Conservation (phyloP, 2,329 filamentous ascomycete species). For the Penicillium brasilianum region DNA sequence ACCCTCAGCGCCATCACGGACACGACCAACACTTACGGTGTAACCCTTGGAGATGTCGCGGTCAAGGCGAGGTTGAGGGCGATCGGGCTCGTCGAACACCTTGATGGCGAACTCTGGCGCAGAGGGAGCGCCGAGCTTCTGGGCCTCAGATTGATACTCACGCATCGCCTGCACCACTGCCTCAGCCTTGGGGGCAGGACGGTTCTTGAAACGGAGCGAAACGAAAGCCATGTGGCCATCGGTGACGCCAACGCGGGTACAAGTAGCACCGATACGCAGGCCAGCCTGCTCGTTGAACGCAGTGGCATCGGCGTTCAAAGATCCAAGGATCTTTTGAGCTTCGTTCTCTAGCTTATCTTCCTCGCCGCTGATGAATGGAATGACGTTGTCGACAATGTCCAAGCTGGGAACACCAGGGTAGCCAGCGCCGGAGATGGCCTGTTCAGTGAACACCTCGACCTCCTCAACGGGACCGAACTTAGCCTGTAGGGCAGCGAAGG, state of each 20-base stretch:
- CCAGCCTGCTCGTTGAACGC: conserved; percentile 75
- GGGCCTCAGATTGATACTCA: conserved; percentile 79
- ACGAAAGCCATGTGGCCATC: conserved; percentile 97
- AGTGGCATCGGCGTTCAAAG: conserved; percentile 71
- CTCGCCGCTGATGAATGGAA: conserved; percentile 90
- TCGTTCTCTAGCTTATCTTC: conserved; percentile 97
- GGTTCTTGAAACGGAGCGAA: conserved; percentile 77
- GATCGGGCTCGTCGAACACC: conserved; percentile 86
- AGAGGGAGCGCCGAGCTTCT: conserved; percentile 82
- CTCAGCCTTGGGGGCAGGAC: conserved; percentile 74
- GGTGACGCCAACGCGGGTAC: conserved; percentile 92
- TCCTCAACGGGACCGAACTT: conserved; percentile 77
- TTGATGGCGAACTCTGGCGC: conserved; percentile 81
- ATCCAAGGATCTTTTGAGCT: conserved; percentile 90
- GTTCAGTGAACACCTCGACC: conserved; percentile 90
- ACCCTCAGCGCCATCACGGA: conserved; percentile 77
- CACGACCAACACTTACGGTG: conserved; percentile 85
- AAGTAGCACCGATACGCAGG: conserved; percentile 81
- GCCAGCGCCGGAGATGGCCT: conserved; percentile 90
- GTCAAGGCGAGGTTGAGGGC: conserved; percentile 90
- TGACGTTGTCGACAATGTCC: conserved; percentile 95
- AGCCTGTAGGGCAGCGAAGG: conserved; percentile 86
- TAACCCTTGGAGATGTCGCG: conserved; percentile 85
- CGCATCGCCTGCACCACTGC: conserved; percentile 79
- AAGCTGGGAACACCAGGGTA: conserved; percentile 73